Evolutionary conservation across 2,329 filamentous ascomycete genomes (phyloP), one percentile per base, ranked within the genome.

Genomic region (Ampelomyces quisqualis): DNA sequence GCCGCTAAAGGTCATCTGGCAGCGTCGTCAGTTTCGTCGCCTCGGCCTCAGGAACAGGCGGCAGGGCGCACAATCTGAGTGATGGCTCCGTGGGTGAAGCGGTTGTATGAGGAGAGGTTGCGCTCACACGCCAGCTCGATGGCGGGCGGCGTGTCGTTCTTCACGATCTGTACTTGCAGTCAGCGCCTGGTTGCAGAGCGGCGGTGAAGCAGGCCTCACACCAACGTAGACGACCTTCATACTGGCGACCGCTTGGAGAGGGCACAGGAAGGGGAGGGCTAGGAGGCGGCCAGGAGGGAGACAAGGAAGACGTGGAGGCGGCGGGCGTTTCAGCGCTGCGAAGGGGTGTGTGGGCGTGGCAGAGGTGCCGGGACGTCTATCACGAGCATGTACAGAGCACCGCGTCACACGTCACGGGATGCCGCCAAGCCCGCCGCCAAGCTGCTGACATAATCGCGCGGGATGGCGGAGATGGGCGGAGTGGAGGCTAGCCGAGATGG

Each of bases 141-240:
- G 34, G 86, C 75, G 34, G 88, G 86, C 72, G 86, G 83, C 5
- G 31, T 73, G 63, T 87, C 84, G 73, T 93, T 93, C 72, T 85
- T 86, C 65, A 93, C 77, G 69, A 95, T 81, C 89, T 94, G 61
- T n/a, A n/a, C n/a, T n/a, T n/a, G n/a, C n/a, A n/a, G n/a, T n/a
- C n/a, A n/a, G n/a, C n/a, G n/a, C n/a, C n/a, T n/a, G n/a, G 7
- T 8, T 7, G 13, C 13, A 29, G 8, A 29, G 13, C 39, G 55
- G 18, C 48, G 57, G 50, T 53, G 53, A 55, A 49, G 47, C 49
- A 47, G 26, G 37, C 66, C 83, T 52, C 83, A 93, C 88, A 60
- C 88, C 88, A 66, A 94, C 88, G 72, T 93, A 93, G 70, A 86
- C 79, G 70, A 93, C 75, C 81, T 90, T 91, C 88, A 91, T 91